Evolutionary conservation across 2,329 filamentous ascomycete species (phyloP).

Genomic region (Reticulascus tulasneorum): DNA sequence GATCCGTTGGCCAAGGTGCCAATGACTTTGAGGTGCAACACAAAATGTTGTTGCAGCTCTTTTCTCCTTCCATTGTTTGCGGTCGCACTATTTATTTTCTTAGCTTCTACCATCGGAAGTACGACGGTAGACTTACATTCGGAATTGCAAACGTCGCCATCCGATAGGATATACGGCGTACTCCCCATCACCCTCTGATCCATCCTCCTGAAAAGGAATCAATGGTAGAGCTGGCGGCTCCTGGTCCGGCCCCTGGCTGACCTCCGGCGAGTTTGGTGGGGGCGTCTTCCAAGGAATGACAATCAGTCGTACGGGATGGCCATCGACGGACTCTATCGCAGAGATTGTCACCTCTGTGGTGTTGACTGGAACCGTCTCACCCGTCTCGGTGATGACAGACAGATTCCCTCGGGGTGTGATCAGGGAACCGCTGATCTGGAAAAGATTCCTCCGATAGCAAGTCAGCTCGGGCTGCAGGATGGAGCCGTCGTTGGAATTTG

Average conservation of each 20-base stretch:
- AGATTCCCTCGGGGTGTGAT: constrained; percentile 74
- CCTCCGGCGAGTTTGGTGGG: constrained; percentile 69
- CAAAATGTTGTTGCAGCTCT: constrained; percentile 94
- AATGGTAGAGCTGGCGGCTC: constrained; percentile 82
- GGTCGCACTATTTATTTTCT: constrained; percentile 60
- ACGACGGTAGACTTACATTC: constrained; percentile 53
- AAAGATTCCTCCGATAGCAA: constrained; percentile 92
- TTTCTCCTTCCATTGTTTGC: constrained; percentile 94
- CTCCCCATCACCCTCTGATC: constrained; percentile 63
- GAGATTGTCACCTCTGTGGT: constrained; percentile 85
- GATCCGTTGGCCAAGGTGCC: constrained; percentile 79
- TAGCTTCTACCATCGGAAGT: constrained; percentile 11
- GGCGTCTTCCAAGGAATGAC: constrained; percentile 98
- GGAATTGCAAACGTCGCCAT: constrained; percentile 90
- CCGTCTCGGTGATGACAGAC: constrained; percentile 78
- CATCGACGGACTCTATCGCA: constrained; percentile 91
- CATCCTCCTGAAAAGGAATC: constrained; percentile 61
- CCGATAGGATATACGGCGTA: constrained; percentile 89
- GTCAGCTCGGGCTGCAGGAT: constrained; percentile 76
- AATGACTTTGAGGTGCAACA: constrained; percentile 80
- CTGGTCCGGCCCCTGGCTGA: constrained; percentile 66
- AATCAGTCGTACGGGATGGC: constrained; percentile 86
- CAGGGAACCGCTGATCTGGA: constrained; percentile 89
- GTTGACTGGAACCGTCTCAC: constrained; percentile 77
- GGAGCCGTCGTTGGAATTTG: constrained; percentile 54